Base-by-base conservation (phyloP, 1,139 yeast genomes). In the Taphrina deformans region DNA sequence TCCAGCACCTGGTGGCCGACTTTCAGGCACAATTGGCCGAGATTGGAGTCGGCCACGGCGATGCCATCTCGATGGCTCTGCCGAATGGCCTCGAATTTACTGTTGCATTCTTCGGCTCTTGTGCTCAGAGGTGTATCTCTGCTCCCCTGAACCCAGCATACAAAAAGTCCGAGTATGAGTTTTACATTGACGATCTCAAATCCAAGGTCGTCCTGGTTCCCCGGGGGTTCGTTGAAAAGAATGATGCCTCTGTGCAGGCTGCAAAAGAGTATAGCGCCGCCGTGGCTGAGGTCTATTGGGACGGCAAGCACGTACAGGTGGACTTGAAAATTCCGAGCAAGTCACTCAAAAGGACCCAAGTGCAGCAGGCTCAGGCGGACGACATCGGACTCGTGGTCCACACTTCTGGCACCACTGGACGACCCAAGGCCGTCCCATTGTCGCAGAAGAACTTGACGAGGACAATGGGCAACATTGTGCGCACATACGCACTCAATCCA, bases 321-420 rank as follows among this genome's bases (percentile, higher is more conserved):
- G 83, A 81, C 69, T 79, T 75, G 69, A 79, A 76, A 55, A 71
- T 80, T 10, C 78, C 72, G 46, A 40, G 46, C n/a, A 62, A 65
- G 31, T 33, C 69, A 9, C 31, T 52, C 23, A 16, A 51, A 9
- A 61, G 80, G 67, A 81, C 83, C 12, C 80, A 82, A 1, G 75
- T 74, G 53, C 80, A 82, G 9, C 40, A 60, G 24, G 73, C 76
- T 5, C 73, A 73, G 29, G 78, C 82, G 1, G 77, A 79, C 56
- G 85, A 84, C 67, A 79, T 83, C 40, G 89, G 89, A 1, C 75
- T 86, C 73, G 83, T 86, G 31, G 76, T 86, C 56, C 89, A 86
- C 73, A 86, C 89, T 7, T 82, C 86, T 60, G 90, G 90, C 53
- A 86, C 89, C 14, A 86, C 89, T 1, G 88, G 89, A 3, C 79